Conservation (phyloP, 1,284 basidiomycete species). For the Volvariella surrecta region DNA sequence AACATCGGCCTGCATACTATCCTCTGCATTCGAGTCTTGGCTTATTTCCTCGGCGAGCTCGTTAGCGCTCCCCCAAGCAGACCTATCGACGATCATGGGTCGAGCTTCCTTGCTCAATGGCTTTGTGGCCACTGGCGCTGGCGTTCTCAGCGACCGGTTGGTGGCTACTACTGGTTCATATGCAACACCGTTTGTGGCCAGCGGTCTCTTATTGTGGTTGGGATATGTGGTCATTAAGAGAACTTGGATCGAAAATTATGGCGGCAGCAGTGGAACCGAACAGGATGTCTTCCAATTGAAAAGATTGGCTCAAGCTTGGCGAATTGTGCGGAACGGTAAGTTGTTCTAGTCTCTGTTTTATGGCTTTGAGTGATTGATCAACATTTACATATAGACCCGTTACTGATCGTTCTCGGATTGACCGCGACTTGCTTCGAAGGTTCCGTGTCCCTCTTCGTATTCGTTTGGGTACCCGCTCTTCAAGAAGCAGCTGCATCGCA, state of each 20-base stretch:
- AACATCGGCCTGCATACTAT: conserved; percentile 65
- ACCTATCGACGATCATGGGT: conserved; percentile 63
- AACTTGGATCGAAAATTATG: conserved; percentile 64
- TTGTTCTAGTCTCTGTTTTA: conserved; percentile 7
- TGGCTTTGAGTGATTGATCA: background rate
- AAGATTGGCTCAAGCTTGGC: conserved; percentile 49
- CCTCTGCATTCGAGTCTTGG: conserved; percentile 71
- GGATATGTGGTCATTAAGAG: conserved; percentile 48
- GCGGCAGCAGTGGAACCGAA: conserved; percentile 31
- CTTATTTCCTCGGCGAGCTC: conserved; percentile 52
- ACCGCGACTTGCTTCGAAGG: conserved; percentile 75
- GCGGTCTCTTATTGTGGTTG: conserved; percentile 43
- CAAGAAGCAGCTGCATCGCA: conserved; percentile 41
- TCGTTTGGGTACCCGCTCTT: conserved; percentile 69
- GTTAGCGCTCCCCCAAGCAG: conserved; percentile 40
- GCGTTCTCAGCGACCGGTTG: conserved; percentile 54
- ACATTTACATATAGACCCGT: conserved; percentile 35
- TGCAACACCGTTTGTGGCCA: conserved; percentile 57
- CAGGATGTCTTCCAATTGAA: conserved; percentile 40
- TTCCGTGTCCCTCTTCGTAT: conserved; percentile 77
- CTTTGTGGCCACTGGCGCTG: conserved; percentile 57
- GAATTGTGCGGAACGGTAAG: conserved; percentile 46
- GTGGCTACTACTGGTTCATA: conserved; percentile 41
- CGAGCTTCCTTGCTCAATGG: conserved; percentile 66
- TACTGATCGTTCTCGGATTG: conserved; percentile 59